Evolutionary conservation across 257 asterid species (phyloP), one percentile per base, ranked within the genome.

Genomic region (Ligustrum vulgare): DNA sequence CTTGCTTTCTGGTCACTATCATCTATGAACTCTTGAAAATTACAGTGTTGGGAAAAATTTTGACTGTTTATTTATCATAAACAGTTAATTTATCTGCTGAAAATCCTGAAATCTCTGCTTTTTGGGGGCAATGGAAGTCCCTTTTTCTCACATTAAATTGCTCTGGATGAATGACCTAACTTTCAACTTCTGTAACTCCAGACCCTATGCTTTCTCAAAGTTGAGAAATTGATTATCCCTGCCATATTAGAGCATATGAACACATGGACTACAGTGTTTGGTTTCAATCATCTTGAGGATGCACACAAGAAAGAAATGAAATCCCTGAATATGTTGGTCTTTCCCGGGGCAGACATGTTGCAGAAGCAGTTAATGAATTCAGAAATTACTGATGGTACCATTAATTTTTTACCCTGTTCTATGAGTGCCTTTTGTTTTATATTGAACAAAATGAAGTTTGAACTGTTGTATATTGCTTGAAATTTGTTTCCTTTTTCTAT

Each of bases 281-380:
- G 97, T 78, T 93, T 93, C 78, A 87, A 83, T 83, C 81, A 73
- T 76, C 92, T 93, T 23, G 87, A 87, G 70, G 82, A 83, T 79
- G 72, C 79, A 22, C 81, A 89, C 77, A 89, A 85, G 86, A 85
- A 82, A 78, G 90, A 86, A 71, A 90, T 82, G 76, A 91, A 86
- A 68, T 84, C 93, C 71, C 70, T 88, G 79, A 93, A 86, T 82
- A 89, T 93, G 93, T 79, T 91, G 90, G 96, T 91, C 77, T 93
- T 93, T 79, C 98, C 98, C 2, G 96, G 96, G 78, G 88, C 92
- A 9, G 96, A 89, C 84, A 90, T 93, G 97, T 83, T 93, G 86
- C 97, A 90, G 85, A 93, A 91, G 84, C 83, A 69, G 69, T 82
- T 93, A 72, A 73, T 78, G 71, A 85, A 83, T 79, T 84, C 72